Evolutionary conservation across 768 basidiomycete species (phyloP).

Genomic region (Strobilomyces dryophilus): DNA sequence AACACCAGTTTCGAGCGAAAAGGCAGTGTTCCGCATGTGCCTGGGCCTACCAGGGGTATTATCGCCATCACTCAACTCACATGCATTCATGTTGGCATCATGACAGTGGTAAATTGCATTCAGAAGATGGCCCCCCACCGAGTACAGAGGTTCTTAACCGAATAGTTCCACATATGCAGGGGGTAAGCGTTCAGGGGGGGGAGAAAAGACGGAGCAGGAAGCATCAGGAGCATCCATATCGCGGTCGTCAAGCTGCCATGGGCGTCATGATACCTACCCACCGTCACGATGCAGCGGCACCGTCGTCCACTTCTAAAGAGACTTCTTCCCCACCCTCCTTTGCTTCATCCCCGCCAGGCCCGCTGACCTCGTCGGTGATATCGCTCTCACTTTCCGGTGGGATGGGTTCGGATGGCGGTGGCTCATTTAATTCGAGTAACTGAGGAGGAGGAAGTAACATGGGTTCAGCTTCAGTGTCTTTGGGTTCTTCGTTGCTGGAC

Average conservation of each 20-base stretch:
- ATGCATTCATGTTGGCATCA: not conserved
- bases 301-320: constrained; percentile 7
- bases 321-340: constrained; percentile 12
- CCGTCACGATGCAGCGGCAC: constrained; percentile 18
- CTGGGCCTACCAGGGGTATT: not conserved
- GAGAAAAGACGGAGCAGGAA: constrained; percentile 18
- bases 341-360: constrained; percentile 18
- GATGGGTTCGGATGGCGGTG: constrained; percentile 30
- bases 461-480: constrained; percentile 6
- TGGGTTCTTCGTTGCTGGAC: not conserved
- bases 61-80: not conserved
- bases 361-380: constrained; percentile 31
- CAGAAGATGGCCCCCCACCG: not conserved
- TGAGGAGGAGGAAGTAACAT: constrained; percentile 4
- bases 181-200: not conserved
- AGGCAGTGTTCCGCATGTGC: not conserved
- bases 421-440: constrained; percentile 27
- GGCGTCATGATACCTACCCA: not conserved
- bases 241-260: constrained; percentile 11
- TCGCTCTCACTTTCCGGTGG: constrained; percentile 33
- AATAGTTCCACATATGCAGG: not conserved
- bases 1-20: not conserved
- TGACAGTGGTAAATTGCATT: not conserved
- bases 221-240: not conserved
- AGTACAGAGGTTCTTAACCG: not conserved